Evolutionary conservation across 2,329 filamentous ascomycete species (phyloP).

Genomic region (Trichoderma gracile): DNA sequence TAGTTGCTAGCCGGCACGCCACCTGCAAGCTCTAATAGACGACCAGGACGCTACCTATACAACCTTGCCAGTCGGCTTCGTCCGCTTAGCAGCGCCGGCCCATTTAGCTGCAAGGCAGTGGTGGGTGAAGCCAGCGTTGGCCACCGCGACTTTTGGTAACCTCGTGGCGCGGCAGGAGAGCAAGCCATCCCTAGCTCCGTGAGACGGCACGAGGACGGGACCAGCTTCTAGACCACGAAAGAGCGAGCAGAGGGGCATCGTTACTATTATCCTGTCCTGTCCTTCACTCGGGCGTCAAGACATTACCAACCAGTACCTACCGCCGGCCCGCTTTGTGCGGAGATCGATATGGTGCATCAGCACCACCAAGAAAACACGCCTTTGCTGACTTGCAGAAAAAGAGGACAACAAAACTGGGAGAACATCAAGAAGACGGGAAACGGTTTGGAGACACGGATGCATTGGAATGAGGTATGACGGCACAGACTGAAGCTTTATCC

Average conservation of each 20-base stretch:
- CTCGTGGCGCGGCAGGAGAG: constrained; percentile 4
- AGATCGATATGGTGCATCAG: neutral
- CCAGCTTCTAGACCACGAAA: constrained; percentile 16
- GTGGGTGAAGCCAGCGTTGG: neutral
- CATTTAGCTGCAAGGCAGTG: neutral
- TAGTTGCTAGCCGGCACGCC: neutral
- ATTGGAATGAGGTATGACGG: neutral
- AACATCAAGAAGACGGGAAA: neutral
- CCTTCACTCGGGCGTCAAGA: neutral
- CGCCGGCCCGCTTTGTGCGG: neutral
- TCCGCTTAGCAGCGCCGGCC: constrained; percentile 15
- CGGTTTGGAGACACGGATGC: neutral
- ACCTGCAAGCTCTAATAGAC: neutral
- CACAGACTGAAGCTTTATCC: neutral
- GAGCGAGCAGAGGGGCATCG: neutral
- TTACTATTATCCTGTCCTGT: neutral
- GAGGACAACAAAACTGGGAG: neutral
- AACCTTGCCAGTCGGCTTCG: constrained; percentile 14
- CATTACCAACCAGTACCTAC: neutral
- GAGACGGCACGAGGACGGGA: neutral
- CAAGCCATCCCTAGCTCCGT: neutral
- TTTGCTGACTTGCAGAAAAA: neutral
- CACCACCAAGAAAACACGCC: neutral
- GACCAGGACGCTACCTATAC: neutral
- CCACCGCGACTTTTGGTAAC: neutral